These are phyloP conservation scores for Sphenostylis stenocarpa DNA, from an alignment of 306 rosid species.

Conservation along the genomic window DNA sequence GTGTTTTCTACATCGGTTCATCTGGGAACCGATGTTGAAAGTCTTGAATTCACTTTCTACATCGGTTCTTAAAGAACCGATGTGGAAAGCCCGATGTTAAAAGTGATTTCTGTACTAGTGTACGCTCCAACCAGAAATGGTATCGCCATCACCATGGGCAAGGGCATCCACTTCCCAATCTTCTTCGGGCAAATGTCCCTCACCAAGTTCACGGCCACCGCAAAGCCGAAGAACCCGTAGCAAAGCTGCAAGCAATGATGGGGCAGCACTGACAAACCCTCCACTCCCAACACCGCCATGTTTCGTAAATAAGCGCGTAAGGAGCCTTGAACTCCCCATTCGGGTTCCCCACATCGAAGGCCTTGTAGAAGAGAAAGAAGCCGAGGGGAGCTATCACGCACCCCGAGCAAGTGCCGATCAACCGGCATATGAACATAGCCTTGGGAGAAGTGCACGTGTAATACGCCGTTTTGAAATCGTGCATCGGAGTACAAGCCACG, in stretches of 20 bases:
- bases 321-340: slow-evolving; percentile 81
- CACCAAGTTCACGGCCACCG: slow-evolving; percentile 14
- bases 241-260: slow-evolving; percentile 63
- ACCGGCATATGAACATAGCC: slow-evolving; percentile 68
- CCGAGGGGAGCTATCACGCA: slow-evolving; percentile 61
- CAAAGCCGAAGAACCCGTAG: slow-evolving; percentile 33
- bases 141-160: slow-evolving; percentile 78
- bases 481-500: slow-evolving; percentile 78
- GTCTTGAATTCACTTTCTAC: too few relatives aligned
- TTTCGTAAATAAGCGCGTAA: slow-evolving; percentile 49
- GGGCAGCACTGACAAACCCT: slow-evolving; percentile 58
- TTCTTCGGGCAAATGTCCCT: slow-evolving; percentile 42
- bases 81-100: too few relatives aligned
- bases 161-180: slow-evolving; percentile 72
- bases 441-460: slow-evolving; percentile 67
- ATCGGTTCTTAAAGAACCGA: too few relatives aligned
- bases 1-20: too few relatives aligned
- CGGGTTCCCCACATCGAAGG: slow-evolving; percentile 53
- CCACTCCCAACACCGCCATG: slow-evolving; percentile 32
- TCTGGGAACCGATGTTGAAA: too few relatives aligned
- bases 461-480: slow-evolving; percentile 72
- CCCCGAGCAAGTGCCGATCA: slow-evolving; percentile 57
- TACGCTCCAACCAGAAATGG: slow-evolving; percentile 79
- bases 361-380: slow-evolving; percentile 58
- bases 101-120: too few relatives aligned